These are phyloP conservation scores for Citrus hindsii DNA, from an alignment of 345 rosid genomes.

Conservation along the genomic window DNA sequence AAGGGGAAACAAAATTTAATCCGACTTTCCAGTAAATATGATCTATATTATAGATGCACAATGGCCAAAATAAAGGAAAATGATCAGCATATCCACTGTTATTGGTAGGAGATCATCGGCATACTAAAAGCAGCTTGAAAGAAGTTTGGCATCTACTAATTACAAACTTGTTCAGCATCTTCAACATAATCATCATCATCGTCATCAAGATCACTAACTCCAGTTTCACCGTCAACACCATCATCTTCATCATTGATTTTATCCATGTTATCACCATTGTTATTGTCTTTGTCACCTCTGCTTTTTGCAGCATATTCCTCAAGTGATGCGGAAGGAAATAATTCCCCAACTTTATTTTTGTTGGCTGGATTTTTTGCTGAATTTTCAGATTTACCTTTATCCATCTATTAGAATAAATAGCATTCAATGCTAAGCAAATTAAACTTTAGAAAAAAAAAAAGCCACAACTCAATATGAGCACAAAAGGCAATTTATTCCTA, in stretches of 20 bases:
- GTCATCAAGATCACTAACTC: constrained; percentile 20
- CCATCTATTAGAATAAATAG: constrained; percentile 51
- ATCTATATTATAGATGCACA: neutral
- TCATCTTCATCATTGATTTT: constrained; percentile 18
- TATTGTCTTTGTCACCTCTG: neutral
- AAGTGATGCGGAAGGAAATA: constrained; percentile 68
- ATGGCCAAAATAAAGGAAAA: neutral
- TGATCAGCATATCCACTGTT: neutral
- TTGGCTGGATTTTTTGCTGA: constrained; percentile 33
- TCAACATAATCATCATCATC: constrained; percentile 25
- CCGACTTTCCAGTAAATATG: neutral
- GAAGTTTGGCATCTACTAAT: neutral
- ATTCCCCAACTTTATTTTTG: constrained; percentile 68
- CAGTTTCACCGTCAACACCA: constrained; percentile 12
- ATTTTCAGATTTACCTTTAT: constrained; percentile 44
- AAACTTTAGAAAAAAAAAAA: neutral
- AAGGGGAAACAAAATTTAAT: neutral
- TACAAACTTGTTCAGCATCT: constrained; percentile 10
- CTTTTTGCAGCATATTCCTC: constrained; percentile 60
- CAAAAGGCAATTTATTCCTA: neutral
- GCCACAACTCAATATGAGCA: neutral
- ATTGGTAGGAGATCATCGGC: neutral
- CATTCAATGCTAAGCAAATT: neutral
- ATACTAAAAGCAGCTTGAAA: neutral
- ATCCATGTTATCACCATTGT: constrained; percentile 13